Conservation (phyloP, 805 yeast genomes). For the Blastobotrys chiropterorum region DNA sequence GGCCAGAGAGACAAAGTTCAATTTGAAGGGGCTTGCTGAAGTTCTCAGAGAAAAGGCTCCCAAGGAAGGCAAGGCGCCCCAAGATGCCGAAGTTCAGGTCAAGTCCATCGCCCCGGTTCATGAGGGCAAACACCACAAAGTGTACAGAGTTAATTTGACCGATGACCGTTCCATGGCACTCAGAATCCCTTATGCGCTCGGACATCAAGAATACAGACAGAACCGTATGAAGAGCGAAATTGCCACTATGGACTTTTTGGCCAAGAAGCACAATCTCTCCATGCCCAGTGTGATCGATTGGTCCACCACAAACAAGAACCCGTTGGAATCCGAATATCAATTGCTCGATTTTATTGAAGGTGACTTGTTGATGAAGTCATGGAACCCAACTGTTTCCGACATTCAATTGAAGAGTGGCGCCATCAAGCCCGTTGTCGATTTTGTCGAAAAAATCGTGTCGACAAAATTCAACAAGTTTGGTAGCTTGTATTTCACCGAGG, state of each 20-base stretch:
- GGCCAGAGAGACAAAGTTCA: conserved; percentile 72
- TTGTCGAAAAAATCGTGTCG: conserved; percentile 49
- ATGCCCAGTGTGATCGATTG: conserved; percentile 69
- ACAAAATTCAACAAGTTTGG: conserved; percentile 70
- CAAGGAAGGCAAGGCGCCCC: conserved; percentile 32
- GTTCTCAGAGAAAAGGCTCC: conserved; percentile 26
- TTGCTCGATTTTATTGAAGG: conserved; percentile 78
- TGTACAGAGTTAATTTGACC: conserved; percentile 66
- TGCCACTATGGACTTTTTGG: conserved; percentile 84
- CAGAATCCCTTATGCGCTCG: conserved; percentile 83
- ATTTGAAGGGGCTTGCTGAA: conserved; percentile 65
- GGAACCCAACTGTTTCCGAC: conserved; percentile 78
- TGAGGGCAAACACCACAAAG: conserved; percentile 91
- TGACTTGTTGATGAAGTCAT: conserved; percentile 73
- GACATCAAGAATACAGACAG: conserved; percentile 49
- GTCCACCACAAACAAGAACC: conserved; percentile 59
- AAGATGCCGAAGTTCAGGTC: conserved; percentile 43
- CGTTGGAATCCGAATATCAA: conserved; percentile 66
- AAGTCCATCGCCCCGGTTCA: conserved; percentile 77
- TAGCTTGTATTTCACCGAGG: conserved; percentile 72
- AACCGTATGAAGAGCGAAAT: conserved; percentile 75
- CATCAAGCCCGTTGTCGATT: conserved; percentile 66
- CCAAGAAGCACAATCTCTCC: conserved; percentile 53
- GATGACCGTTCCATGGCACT: conserved; percentile 56
- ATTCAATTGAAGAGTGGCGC: conserved; percentile 43